Conservation (phyloP, 2,329 filamentous ascomycete species). For the Exserohilum rostratum region DNA sequence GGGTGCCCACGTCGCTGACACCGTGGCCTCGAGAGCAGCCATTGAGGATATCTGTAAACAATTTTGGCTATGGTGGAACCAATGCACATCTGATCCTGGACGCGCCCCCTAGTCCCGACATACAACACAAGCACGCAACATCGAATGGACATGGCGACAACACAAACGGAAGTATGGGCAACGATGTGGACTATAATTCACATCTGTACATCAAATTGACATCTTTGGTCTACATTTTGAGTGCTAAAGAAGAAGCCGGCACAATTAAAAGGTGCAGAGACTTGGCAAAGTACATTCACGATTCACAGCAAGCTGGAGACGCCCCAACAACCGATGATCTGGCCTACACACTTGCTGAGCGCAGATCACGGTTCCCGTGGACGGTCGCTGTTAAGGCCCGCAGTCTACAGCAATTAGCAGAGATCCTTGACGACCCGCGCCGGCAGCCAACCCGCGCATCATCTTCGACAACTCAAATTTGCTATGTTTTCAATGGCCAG, state of each 20-base stretch:
- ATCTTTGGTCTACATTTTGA: too few relatives aligned
- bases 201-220: too few relatives aligned
- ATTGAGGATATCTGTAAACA: too few relatives aligned
- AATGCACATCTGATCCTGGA: constrained; percentile 36
- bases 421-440: neutral
- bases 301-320: too few relatives aligned
- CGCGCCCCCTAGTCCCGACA: constrained; percentile 1
- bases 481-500: constrained; percentile 6
- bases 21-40: too few relatives aligned
- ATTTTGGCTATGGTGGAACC: constrained; percentile 26
- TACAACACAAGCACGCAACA: neutral
- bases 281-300: too few relatives aligned
- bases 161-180: neutral
- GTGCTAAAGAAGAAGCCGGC: too few relatives aligned
- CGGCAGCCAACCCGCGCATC: neutral
- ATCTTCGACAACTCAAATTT: neutral
- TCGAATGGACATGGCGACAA: neutral
- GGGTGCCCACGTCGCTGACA: too few relatives aligned
- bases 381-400: neutral
- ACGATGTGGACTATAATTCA: neutral
- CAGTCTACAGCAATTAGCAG: too few relatives aligned
- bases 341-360: constrained; percentile 14
- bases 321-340: constrained; percentile 8
- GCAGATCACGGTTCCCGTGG: constrained; percentile 9
- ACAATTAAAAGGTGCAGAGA: too few relatives aligned